phyloP scores from a whole-genome alignment of 2,329 filamentous ascomycete species.

The Aspergillus sp. region DNA sequence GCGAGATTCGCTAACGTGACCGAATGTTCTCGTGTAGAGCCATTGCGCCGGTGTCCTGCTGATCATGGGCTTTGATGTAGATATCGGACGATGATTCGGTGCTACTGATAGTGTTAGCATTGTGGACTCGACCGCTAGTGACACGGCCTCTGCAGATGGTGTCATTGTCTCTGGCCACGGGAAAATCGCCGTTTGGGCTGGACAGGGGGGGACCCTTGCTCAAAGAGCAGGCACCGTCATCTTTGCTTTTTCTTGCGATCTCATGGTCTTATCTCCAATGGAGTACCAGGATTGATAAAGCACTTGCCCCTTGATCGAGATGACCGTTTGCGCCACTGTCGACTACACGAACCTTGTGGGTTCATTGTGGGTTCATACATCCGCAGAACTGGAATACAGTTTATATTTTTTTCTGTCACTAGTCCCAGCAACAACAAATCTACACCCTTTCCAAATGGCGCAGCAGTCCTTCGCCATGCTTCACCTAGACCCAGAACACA shows the following conservation, averaged over 20 bases:
- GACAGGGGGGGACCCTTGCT: constrained; percentile 12
- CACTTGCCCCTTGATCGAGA: background rate
- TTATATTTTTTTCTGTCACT: too few relatives aligned
- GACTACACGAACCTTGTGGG: background rate
- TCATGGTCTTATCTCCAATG: background rate
- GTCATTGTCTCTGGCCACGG: constrained; percentile 5
- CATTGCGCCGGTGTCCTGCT: constrained; percentile 4
- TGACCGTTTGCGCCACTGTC: background rate
- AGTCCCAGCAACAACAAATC: too few relatives aligned
- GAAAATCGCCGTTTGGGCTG: constrained; percentile 6
- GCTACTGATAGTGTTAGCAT: constrained; percentile 5
- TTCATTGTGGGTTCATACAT: background rate
- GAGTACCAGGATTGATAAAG: constrained; percentile 3
- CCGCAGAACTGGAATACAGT: too few relatives aligned
- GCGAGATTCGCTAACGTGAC: constrained; percentile 5
- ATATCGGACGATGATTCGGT: constrained; percentile 6
- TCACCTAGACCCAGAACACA: constrained; percentile 23
- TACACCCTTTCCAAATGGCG: constrained; percentile 9
- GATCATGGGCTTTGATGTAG: constrained; percentile 2
- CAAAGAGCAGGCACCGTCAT: constrained; percentile 4
- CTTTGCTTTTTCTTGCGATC: constrained; percentile 2
- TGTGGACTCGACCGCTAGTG: constrained; percentile 8
- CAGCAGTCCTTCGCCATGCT: constrained; percentile 8
- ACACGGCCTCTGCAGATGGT: constrained; percentile 9
- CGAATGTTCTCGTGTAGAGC: constrained; percentile 3